Percentiles rank a stretch among this genome's conserved stretches.
phyloP scores from a whole-genome alignment of 2,329 filamentous ascomycete species.

The Xylariaceae sp. region DNA sequence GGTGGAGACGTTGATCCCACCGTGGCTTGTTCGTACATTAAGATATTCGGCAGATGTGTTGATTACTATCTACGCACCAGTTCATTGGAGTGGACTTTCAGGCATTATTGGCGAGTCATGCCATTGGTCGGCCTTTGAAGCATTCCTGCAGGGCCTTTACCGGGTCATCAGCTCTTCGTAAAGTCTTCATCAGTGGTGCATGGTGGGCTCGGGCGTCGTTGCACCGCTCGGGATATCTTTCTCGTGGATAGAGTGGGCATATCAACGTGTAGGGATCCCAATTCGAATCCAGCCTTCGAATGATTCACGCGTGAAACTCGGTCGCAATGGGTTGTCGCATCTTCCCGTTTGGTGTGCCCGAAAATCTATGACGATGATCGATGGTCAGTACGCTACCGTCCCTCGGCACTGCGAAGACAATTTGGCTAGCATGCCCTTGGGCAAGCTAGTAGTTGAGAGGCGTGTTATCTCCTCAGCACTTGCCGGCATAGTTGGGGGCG shows the following conservation, averaged over 20 bases:
- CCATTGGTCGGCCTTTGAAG: constrained; percentile 5
- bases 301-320: too few relatives aligned
- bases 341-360: too few relatives aligned
- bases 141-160: constrained; percentile 12
- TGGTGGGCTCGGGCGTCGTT: constrained; percentile 13
- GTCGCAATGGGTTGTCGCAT: too few relatives aligned
- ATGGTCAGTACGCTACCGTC: too few relatives aligned
- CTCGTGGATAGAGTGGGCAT: not conserved
- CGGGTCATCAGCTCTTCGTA: constrained; percentile 8
- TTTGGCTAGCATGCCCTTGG: too few relatives aligned
- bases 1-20: too few relatives aligned
- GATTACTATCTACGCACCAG: constrained; percentile 5
- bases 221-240: constrained; percentile 5
- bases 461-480: constrained; percentile 9
- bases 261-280: not conserved
- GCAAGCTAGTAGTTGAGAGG: not conserved
- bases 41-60: constrained; percentile 19
- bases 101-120: constrained; percentile 5
- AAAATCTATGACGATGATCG: too few relatives aligned
- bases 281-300: too few relatives aligned
- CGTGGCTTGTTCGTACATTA: not conserved
- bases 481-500: constrained; percentile 13
- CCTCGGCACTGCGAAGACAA: too few relatives aligned
- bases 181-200: constrained; percentile 4
- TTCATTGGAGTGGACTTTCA: constrained; percentile 10